A percentile compares a stretch with the other conserved stretches of the same genome.
Evolutionary conservation across 2,329 filamentous ascomycete species (phyloP).

Genomic region (Alternaria ethzedia): DNA sequence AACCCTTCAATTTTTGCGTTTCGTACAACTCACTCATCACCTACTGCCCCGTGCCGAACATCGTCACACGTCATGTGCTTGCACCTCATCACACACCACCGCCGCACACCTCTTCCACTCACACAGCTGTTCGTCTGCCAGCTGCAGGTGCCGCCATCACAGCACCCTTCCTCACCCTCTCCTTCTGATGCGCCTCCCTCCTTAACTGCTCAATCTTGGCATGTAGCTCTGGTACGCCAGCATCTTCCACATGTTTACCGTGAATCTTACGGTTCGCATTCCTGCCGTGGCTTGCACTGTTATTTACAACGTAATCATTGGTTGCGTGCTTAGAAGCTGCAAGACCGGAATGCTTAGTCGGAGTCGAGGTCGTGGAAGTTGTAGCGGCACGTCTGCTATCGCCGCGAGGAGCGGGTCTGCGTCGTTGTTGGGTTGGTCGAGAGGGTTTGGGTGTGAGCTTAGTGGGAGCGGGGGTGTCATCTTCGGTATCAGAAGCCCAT

Average conservation of each 20-base stretch:
- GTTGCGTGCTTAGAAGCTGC: neutral
- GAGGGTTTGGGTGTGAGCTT: neutral
- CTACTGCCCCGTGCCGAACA: neutral
- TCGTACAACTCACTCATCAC: neutral
- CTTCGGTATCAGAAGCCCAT: conserved; percentile 10
- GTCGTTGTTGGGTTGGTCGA: neutral
- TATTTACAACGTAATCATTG: neutral
- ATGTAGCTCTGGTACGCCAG: neutral
- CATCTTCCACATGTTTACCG: neutral
- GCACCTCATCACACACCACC: neutral
- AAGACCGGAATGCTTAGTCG: neutral
- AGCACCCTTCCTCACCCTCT: neutral
- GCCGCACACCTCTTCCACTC: neutral
- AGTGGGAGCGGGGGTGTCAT: neutral
- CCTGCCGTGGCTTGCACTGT: neutral
- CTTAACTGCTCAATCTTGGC: neutral
- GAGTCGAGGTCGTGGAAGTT: no score
- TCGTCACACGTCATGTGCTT: neutral
- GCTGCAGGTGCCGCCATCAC: neutral
- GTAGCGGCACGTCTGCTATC: neutral
- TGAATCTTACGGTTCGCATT: neutral
- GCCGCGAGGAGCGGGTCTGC: neutral
- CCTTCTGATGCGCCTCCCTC: neutral
- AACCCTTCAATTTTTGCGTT: neutral
- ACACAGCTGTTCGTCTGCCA: neutral